Base-by-base conservation (phyloP, 345 rosid species). In the Passiflora organensis region DNA sequence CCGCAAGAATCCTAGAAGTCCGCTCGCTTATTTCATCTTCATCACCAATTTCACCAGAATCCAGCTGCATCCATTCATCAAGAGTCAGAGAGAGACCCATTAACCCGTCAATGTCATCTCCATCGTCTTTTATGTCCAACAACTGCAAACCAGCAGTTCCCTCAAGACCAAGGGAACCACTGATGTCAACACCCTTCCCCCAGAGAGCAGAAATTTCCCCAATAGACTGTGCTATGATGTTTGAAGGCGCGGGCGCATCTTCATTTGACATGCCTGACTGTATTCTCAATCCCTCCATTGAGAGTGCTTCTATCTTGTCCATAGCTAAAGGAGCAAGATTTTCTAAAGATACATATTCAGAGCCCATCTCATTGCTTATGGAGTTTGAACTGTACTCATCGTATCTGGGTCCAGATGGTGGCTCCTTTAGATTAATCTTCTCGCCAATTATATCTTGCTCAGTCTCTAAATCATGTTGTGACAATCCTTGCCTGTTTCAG, bases 291-390 rank as follows among this genome's bases (percentile, higher is more conserved):
- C 98, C 98, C 73, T 91, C 98, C 63, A 91, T 73, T 28, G 96
- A 82, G 67, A 91, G 95, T 42, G 95, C 95, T 81, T 91, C 98
- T 54, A 91, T 85, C 80, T 91, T 90, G 73, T 87, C 88, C 91
- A 91, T 81, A 54, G 98, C 98, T 76, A 91, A 72, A 53, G 96
- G 98, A 63, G 98, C 98, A 53, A 91, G 88, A 68, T 91, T 88
- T 74, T 91, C 98, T 23, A 91, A 79, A 65, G 95, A 85, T 60
- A 82, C 96, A n/a, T 79, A 91, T 49, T 91, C 96, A 5, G 85
- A 67, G 61, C 71, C 79, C 52, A 67, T 56, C 51, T 70, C 84
- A 55, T 41, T 71, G 60, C 66, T 67, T 0, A 24, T 24, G 18
- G 82, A 68, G 56, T 62, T 59, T 60, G 86, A 75, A 55, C 64